A percentile compares a stretch with the other conserved stretches of the same genome.
phyloP scores from a whole-genome alignment of 1,284 basidiomycete species.

The Cutaneotrichosporon dermatis region DNA sequence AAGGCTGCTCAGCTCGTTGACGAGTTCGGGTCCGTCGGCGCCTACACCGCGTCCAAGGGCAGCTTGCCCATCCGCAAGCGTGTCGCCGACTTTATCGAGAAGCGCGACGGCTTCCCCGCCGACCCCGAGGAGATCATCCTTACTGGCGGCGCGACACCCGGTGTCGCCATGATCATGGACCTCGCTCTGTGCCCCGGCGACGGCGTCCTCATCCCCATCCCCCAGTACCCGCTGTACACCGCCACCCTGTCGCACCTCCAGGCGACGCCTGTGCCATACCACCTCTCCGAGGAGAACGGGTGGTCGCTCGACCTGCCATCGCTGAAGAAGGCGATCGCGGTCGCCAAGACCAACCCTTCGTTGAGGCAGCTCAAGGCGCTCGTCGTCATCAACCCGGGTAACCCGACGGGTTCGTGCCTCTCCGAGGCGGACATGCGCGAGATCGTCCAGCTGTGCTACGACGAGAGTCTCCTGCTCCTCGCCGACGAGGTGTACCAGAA shows the following conservation, averaged over 20 bases:
- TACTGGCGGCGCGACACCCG: constrained; percentile 82
- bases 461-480: constrained; percentile 74
- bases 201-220: constrained; percentile 68
- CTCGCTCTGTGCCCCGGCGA: constrained; percentile 28
- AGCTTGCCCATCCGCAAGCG: constrained; percentile 76
- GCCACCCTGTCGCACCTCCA: constrained; percentile 78
- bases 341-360: constrained; percentile 61
- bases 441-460: constrained; percentile 71
- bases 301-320: constrained; percentile 74
- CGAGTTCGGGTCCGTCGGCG: constrained; percentile 85
- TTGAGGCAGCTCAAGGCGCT: constrained; percentile 61
- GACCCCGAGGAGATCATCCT: constrained; percentile 82
- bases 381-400: constrained; percentile 90
- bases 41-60: constrained; percentile 90
- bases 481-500: constrained; percentile 90
- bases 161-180: constrained; percentile 75
- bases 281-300: constrained; percentile 69
- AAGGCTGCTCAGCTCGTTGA: constrained; percentile 70
- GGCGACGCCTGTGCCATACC: constrained; percentile 74
- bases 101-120: constrained; percentile 75
- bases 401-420: constrained; percentile 83
- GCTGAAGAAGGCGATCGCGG: constrained; percentile 63
- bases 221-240: constrained; percentile 92
- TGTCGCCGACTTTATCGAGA: constrained; percentile 78
- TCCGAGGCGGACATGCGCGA: constrained; percentile 62